Evolutionary conservation across 2,329 filamentous ascomycete species (phyloP), one percentile per base, ranked within the genome.

Genomic region (Neurospora sp.): DNA sequence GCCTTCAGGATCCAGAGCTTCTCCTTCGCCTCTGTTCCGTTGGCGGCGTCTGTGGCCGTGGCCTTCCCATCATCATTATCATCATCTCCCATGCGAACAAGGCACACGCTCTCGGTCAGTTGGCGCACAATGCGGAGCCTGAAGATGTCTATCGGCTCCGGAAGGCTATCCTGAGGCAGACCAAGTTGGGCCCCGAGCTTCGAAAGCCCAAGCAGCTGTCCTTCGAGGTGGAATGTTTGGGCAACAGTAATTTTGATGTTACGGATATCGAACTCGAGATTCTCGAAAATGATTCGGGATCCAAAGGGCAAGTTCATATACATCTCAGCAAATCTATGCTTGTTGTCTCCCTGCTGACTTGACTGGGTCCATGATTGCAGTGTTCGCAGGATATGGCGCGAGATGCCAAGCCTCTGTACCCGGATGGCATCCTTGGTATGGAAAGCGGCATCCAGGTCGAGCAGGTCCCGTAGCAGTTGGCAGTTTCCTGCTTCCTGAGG

Each of bases 61-160:
- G 28, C 28, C 67, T 78, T 74, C 6, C 77, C 79, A 23, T 78
- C 52, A 8, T 68, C 33, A 23, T 78, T 66, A 8, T 68, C 17
- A 3, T 67, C 23, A 1, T 46, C 39, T 23, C 37, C 73, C 52
- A 85, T 79, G 39, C 79, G 78, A 65, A 88, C 85, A 15, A 88
- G 78, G 69, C 84, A 87, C 65, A 89, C 84, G 71, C 86, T 88
- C 74, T 89, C 87, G 72, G 88, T 85, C 19, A 88, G 77, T 76
- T 89, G 84, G 23, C 80, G 80, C 71, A 85, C 74, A 66, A 88
- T 82, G 46, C 81, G 78, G n/a, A 89, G 76, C 19, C 82, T 78
- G 67, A 76, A 77, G 40, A 89, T 81, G 72, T 87, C 83, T 69
- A 89, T 75, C 0, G 80, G 75, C 15, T 79, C 79, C 0, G 86